Base-by-base conservation (phyloP, 495 filamentous ascomycete species). In the Poronia punctata region DNA sequence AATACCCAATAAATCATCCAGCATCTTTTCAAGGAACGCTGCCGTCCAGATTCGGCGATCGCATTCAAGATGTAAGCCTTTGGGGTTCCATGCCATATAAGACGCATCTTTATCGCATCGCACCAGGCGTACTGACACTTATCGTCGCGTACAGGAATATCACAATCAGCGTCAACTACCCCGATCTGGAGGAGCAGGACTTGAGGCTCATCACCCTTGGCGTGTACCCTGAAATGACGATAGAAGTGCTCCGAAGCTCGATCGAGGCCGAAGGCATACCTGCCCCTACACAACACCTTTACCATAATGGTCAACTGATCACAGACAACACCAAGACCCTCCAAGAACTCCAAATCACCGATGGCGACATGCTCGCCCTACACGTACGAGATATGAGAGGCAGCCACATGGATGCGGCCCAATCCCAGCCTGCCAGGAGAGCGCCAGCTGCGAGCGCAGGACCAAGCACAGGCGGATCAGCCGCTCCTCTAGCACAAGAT, bases 351-450 rank as follows among this genome's bases (percentile, higher is more conserved):
- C 74, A 82, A 7, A 84, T 98, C 49, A 76, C 68, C 19, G 86
- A 95, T 62, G 88, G 88, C 36, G 93, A 96, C 46, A 89, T 98
- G 87, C 70, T 98, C 25, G 86, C 83, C 9, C 72, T 95, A 36
- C 83, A 90, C 57, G 79, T 90, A 44, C 72, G 73, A 49, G 72
- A 72, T 43, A 72, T 71, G 62, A 61, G 66, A 21, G 65, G 63
- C 31, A 56, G 56, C 16, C 61, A 56, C 18, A 53, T 63, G 21
- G 61, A 59, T 25, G 54, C 58, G 17, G 52, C 36, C 37, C 52
- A 57, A 11, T 56, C 43, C 17, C 53, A 40, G 33, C 30, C 21
- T 33, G 46, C 47, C 45, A 46, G 52, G 46, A 42, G 48, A 35
- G 35, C 49, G 49, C 57, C 54, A 46, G 40, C 37, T 34, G 48